These are phyloP conservation scores for Selaginella moellendorffii DNA, from an alignment of 75 land plant genomes.

Conservation along the genomic window DNA sequence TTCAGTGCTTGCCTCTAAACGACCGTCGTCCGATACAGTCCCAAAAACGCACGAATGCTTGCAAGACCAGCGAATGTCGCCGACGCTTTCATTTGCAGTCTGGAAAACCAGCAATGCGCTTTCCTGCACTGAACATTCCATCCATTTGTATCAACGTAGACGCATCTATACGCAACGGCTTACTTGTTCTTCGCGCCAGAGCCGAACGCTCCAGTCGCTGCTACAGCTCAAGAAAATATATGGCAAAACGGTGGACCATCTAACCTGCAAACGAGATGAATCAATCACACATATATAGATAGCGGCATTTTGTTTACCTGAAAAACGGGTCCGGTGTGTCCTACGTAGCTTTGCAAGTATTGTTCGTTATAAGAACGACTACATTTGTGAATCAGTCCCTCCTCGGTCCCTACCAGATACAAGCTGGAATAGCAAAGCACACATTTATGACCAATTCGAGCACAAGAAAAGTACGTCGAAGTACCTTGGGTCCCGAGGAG, in stretches of 20 bases:
- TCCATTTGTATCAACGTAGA: neutral
- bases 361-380: constrained; percentile 33
- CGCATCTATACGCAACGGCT: constrained; percentile 1
- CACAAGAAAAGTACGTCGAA: no score
- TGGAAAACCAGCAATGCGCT: constrained; percentile 25
- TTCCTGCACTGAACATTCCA: constrained; percentile 12
- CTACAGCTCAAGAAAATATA: constrained; percentile 31
- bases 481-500: constrained; percentile 22
- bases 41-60: constrained; percentile 25
- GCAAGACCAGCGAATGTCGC: constrained; percentile 26
- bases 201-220: constrained; percentile 31
- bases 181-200: constrained; percentile 28
- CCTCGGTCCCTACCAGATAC: constrained; percentile 32
- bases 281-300: constrained; percentile 7
- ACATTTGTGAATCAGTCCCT: constrained; percentile 31
- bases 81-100: constrained; percentile 21
- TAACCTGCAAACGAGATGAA: constrained; percentile 24
- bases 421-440: constrained; percentile 12
- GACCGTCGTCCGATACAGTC: constrained; percentile 25
- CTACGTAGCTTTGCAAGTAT: constrained; percentile 22
- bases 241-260: constrained; percentile 27
- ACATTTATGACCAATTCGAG: neutral
- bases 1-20: constrained; percentile 17
- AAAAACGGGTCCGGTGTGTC: constrained; percentile 35
- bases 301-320: no score